Conservation (phyloP, 179 eudicot species). For the Nepenthes alata region DNA sequence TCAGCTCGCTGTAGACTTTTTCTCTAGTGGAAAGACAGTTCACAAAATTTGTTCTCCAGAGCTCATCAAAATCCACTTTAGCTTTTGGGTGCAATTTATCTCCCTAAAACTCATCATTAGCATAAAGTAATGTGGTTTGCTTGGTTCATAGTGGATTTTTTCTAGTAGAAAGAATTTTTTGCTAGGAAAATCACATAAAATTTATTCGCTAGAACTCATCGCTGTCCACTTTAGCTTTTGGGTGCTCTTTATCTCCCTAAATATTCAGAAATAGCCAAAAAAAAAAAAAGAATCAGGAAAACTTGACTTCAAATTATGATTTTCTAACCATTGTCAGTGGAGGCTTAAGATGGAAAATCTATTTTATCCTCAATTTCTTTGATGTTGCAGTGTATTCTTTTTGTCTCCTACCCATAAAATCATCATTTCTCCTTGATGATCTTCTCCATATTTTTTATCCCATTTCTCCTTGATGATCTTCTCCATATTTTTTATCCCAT, state of each 20-base stretch:
- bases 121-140: neutral
- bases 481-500: constrained; percentile 2
- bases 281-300: neutral
- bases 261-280: too few species aligned
- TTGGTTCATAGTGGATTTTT: too few species aligned
- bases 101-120: neutral
- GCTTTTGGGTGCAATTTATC: neutral
- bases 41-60: too few species aligned
- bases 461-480: constrained; percentile 5
- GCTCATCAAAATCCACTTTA: neutral
- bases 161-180: too few species aligned
- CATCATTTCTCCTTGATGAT: constrained; percentile 2
- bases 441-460: constrained; percentile 4
- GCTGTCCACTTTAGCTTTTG: too few species aligned
- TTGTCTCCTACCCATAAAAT: neutral
- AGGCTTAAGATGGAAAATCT: neutral
- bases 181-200: too few species aligned
- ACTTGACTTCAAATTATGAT: neutral
- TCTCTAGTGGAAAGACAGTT: too few species aligned
- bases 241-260: too few species aligned
- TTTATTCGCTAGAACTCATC: too few species aligned
- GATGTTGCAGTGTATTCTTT: neutral
- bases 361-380: neutral
- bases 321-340: neutral
- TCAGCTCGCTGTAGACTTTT: too few species aligned